Evolutionary conservation across 257 asterid species (phyloP), one percentile per base, ranked within the genome.

Genomic region (Cynanchum wilfordii): DNA sequence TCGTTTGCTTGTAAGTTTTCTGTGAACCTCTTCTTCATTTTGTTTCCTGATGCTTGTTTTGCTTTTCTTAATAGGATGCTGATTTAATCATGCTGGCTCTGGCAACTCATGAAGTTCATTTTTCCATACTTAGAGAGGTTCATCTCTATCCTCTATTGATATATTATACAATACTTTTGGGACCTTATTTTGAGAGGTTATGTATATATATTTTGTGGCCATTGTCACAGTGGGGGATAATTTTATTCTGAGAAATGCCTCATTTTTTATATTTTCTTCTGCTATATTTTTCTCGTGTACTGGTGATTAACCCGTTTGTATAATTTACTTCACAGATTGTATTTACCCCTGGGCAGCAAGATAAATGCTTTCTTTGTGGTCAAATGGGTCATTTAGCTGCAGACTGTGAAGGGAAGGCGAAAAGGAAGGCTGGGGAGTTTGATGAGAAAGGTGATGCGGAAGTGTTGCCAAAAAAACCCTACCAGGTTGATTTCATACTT

Each of bases 371-470:
- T 80, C 76, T 94, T 67, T 94, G 98, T 77, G 98, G 99, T 83
- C 98, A 94, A 87, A 73, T 94, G 86, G 99, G 99, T 55, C 99
- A 94, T 84, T 75, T 90, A 68, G 99, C 98, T 60, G 96, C 97
- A 73, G 73, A 79, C 22, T 94, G 98, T 75, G 89, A 94, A 84
- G 98, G 99, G 70, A 94, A 94, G 85, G 87, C 90, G n/a, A 94
- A 94, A 84, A 88, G 97, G 73, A 93, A 93, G 84, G 89, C 96
- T 29, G 98, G 98, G 80, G 96, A 93, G 76, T 93, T 90, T 83
- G 97, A 93, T 82, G 98, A 93, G 86, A 93, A 93, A 86, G 90
- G 94, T 76, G 90, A 87, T 68, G 88, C 84, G 54, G 96, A 84
- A 60, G 77, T 77, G 59, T 89, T 87, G 80, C 89, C 97, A 7